phyloP scores from a whole-genome alignment of 352 stramenopile species.

The Plasmopara viticola region DNA sequence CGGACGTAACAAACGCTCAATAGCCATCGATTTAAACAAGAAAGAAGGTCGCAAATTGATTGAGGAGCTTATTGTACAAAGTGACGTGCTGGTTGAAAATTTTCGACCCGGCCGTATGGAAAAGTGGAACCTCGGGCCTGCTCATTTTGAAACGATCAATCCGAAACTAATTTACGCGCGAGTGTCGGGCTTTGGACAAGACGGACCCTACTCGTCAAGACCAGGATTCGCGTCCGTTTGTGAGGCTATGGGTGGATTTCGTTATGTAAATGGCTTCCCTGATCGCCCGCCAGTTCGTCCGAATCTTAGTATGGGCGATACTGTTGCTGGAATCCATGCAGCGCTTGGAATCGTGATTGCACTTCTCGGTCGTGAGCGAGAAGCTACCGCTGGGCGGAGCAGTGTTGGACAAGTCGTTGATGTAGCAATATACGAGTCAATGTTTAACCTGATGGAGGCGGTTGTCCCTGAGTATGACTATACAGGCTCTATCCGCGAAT shows the following conservation, averaged over 20 bases:
- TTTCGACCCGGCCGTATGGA: constrained; percentile 86
- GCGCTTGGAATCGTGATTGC: constrained; percentile 78
- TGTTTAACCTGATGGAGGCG: constrained; percentile 84
- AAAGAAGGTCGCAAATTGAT: constrained; percentile 56
- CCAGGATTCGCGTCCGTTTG: constrained; percentile 83
- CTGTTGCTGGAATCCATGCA: constrained; percentile 75
- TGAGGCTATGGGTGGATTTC: constrained; percentile 82
- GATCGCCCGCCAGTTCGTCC: constrained; percentile 70
- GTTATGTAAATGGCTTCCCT: constrained; percentile 82
- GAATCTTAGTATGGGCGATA: constrained; percentile 82
- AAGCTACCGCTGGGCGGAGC: constrained; percentile 12
- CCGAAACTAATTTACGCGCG: constrained; percentile 79
- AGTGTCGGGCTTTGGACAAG: constrained; percentile 79
- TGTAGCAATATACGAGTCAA: constrained; percentile 83
- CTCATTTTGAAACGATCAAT: constrained; percentile 67
- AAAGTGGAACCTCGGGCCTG: constrained; percentile 73
- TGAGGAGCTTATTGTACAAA: constrained; percentile 60
- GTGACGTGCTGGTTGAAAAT: constrained; percentile 87
- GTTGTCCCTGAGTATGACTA: constrained; percentile 84
- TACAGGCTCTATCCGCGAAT: constrained; percentile 66
- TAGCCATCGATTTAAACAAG: constrained; percentile 78
- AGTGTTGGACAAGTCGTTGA: constrained; percentile 72
- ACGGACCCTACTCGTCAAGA: constrained; percentile 70
- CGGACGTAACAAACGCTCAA: constrained; percentile 82
- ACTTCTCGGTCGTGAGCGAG: constrained; percentile 62